These are phyloP conservation scores for Casuarina glauca DNA, from an alignment of 306 rosid species.

Conservation along the genomic window DNA sequence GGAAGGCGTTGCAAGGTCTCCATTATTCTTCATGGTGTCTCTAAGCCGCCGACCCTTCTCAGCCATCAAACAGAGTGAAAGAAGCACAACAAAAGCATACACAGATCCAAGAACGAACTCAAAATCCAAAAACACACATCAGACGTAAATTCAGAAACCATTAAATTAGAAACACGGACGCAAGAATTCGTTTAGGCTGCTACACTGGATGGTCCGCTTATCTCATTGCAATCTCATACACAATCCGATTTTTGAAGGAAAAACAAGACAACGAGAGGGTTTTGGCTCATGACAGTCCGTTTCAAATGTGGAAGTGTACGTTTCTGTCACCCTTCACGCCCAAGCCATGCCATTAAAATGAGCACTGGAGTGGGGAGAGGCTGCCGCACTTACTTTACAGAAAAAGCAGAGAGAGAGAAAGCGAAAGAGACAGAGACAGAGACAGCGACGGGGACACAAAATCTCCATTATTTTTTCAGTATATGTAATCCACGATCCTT, in stretches of 20 bases:
- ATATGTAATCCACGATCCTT: neutral
- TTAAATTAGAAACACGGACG: neutral
- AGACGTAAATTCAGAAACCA: neutral
- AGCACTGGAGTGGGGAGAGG: slow-evolving; percentile 15
- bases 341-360: slow-evolving; percentile 46
- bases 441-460: neutral
- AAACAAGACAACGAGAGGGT: slow-evolving; percentile 11
- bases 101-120: slow-evolving; percentile 20
- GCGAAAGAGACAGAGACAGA: slow-evolving; percentile 12
- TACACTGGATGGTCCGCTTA: neutral
- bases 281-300: slow-evolving; percentile 11
- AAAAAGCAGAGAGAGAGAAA: slow-evolving; percentile 11
- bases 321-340: slow-evolving; percentile 31
- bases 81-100: neutral
- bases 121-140: slow-evolving; percentile 26
- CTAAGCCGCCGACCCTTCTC: slow-evolving; percentile 25
- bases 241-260: slow-evolving; percentile 12
- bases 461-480: neutral
- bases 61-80: neutral
- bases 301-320: slow-evolving; percentile 22
- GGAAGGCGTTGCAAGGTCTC: slow-evolving; percentile 9
- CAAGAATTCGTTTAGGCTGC: neutral
- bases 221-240: slow-evolving; percentile 21
- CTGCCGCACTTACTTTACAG: slow-evolving; percentile 33
- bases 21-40: slow-evolving; percentile 24